These are phyloP conservation scores for Penicillium sp. DNA, from an alignment of 2,329 filamentous ascomycete genomes.

Conservation along the genomic window DNA sequence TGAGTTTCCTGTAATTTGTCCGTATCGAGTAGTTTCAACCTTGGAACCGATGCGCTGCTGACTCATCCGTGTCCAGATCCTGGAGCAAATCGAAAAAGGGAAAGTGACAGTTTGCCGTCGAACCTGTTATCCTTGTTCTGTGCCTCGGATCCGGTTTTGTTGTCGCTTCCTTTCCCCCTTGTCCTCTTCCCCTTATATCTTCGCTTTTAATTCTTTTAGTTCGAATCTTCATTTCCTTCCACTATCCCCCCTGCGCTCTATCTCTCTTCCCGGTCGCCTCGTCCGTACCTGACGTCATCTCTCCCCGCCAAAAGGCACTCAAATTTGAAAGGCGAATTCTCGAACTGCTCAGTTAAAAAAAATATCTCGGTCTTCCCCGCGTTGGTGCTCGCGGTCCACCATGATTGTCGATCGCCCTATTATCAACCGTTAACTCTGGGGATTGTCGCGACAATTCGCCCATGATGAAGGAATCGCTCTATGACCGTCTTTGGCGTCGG, in stretches of 20 bases:
- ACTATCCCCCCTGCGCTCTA: too few species aligned
- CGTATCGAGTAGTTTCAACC: too few species aligned
- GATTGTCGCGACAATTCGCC: slow-evolving; percentile 2
- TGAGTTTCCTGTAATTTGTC: too few species aligned
- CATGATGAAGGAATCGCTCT: slow-evolving; percentile 46
- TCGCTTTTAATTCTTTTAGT: too few species aligned
- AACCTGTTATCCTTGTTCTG: too few species aligned
- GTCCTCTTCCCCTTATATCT: too few species aligned
- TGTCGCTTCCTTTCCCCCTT: too few species aligned
- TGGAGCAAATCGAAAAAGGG: too few species aligned
- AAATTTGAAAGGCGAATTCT: slow-evolving; percentile 1
- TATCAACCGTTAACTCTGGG: slow-evolving; percentile 5
- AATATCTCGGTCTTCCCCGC: slow-evolving; percentile 6
- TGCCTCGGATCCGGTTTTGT: not conserved
- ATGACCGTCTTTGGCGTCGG: slow-evolving; percentile 50
- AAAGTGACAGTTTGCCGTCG: too few species aligned
- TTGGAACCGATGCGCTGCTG: not conserved
- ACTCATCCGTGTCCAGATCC: too few species aligned
- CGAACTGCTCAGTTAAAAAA: not conserved
- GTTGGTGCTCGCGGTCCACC: slow-evolving; percentile 5
- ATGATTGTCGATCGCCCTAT: slow-evolving; percentile 16
- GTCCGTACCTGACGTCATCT: slow-evolving; percentile 21
- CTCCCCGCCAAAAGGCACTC: not conserved
- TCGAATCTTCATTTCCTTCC: too few species aligned
- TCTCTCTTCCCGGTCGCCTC: not conserved